Evolutionary conservation across 2,329 filamentous ascomycete species (phyloP).

Genomic region (Incumbomyces lentus): DNA sequence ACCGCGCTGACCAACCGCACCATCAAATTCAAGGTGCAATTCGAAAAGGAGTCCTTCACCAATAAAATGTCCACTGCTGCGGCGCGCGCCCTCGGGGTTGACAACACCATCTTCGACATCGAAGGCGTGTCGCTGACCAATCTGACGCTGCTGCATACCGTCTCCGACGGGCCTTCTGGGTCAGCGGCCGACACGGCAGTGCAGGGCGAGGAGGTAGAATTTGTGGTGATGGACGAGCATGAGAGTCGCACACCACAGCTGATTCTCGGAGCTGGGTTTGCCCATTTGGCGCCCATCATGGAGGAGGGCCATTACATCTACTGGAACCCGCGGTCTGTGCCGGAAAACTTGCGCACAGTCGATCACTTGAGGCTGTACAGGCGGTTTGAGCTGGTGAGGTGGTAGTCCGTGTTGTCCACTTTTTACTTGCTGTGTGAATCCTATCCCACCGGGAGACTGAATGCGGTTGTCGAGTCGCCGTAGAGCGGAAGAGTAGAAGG

Average conservation of each 20-base stretch:
- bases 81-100: not conserved
- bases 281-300: not conserved
- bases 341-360: not conserved
- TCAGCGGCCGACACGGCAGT: not conserved
- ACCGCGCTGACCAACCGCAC: not conserved
- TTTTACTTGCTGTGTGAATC: too few relatives aligned
- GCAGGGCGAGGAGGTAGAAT: slow-evolving; percentile 1
- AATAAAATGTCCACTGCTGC: slow-evolving; percentile 3
- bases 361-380: slow-evolving; percentile 1
- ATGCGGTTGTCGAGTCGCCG: too few relatives aligned
- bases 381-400: slow-evolving; percentile 6
- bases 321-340: slow-evolving; percentile 2
- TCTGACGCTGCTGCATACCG: slow-evolving; percentile 1
- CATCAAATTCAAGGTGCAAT: not conserved
- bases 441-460: too few relatives aligned
- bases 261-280: not conserved
- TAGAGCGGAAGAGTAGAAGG: too few relatives aligned
- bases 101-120: not conserved
- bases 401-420: too few relatives aligned
- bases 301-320: slow-evolving; percentile 2
- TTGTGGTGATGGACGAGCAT: slow-evolving; percentile 6
- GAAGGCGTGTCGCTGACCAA: not conserved
- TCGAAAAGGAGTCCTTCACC: slow-evolving; percentile 1
- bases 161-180: not conserved
- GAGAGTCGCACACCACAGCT: not conserved